These are phyloP conservation scores for Fusarium robinianum DNA, from an alignment of 2,329 filamentous ascomycete species.

Conservation along the genomic window DNA sequence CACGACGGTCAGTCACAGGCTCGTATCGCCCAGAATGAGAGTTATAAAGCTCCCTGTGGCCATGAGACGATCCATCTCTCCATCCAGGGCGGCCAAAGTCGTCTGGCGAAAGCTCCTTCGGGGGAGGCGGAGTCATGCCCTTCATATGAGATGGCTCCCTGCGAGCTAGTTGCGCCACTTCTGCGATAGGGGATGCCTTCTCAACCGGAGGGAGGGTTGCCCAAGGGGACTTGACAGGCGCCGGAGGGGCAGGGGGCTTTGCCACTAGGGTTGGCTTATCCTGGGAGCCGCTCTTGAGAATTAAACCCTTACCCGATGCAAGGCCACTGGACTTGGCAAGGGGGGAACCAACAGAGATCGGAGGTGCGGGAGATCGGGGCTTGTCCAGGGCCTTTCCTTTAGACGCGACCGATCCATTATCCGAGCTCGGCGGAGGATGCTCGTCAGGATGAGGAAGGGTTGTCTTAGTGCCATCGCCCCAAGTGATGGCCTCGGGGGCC, in stretches of 20 bases:
- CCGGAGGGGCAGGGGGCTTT: constrained; percentile 68
- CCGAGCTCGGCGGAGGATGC: constrained; percentile 37
- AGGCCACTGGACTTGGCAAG: constrained; percentile 52
- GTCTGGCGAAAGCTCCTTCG: constrained; percentile 87
- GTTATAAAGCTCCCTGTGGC: constrained; percentile 82
- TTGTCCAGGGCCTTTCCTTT: constrained; percentile 45
- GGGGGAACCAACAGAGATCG: constrained; percentile 44
- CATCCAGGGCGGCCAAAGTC: constrained; percentile 86
- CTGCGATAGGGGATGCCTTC: constrained; percentile 71
- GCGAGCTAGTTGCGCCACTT: constrained; percentile 53
- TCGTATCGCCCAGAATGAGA: constrained; percentile 95
- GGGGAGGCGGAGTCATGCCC: constrained; percentile 52
- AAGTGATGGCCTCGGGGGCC: constrained; percentile 82
- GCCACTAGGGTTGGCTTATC: constrained; percentile 75
- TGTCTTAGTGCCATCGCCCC: constrained; percentile 86
- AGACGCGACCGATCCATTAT: constrained; percentile 32
- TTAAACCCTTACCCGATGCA: constrained; percentile 62
- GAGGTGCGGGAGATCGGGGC: constrained; percentile 50
- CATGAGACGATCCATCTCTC: constrained; percentile 68
- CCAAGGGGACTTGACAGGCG: constrained; percentile 89
- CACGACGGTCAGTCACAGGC: constrained; percentile 78
- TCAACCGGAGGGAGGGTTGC: constrained; percentile 84
- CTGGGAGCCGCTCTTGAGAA: constrained; percentile 65
- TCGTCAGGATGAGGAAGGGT: constrained; percentile 69
- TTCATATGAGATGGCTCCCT: constrained; percentile 63